Conservation (phyloP, 1,284 basidiomycete genomes). For the Heterobasidion occidentale region DNA sequence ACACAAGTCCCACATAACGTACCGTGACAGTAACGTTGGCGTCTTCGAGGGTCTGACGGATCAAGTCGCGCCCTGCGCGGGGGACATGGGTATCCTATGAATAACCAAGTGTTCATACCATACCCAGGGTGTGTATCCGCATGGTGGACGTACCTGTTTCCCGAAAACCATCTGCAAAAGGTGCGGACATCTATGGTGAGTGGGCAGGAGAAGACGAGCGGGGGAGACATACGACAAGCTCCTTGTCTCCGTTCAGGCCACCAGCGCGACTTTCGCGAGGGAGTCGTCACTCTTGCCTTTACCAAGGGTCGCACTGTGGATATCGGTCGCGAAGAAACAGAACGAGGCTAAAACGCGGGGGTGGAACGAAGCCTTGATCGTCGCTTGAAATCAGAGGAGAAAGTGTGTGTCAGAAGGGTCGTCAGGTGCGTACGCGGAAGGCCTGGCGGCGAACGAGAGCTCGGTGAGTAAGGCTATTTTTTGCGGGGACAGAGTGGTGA, state of each 20-base stretch:
- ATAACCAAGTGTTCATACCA: background rate
- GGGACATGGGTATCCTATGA: slow-evolving; percentile 82
- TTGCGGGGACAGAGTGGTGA: slow-evolving; percentile 6
- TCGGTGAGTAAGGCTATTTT: background rate
- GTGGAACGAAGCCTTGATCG: slow-evolving; percentile 75
- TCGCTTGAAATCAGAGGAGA: background rate
- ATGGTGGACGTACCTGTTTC: slow-evolving; percentile 58
- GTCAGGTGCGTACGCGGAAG: slow-evolving; percentile 36
- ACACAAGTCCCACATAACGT: slow-evolving; percentile 14
- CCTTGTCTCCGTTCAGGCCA: slow-evolving; percentile 70
- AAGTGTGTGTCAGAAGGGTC: background rate
- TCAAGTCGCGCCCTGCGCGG: slow-evolving; percentile 74
- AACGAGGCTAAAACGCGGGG: slow-evolving; percentile 75
- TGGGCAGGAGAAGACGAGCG: background rate
- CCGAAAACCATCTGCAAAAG: slow-evolving; percentile 79
- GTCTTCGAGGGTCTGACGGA: slow-evolving; percentile 76
- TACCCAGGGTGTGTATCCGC: background rate
- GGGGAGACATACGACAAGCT: slow-evolving; percentile 59
- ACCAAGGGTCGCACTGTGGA: slow-evolving; percentile 82
- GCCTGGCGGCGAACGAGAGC: slow-evolving; percentile 28
- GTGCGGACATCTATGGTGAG: background rate
- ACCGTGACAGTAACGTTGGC: slow-evolving; percentile 66
- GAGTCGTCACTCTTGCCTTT: slow-evolving; percentile 79
- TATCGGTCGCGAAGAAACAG: slow-evolving; percentile 91
- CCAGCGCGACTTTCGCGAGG: slow-evolving; percentile 66